phyloP scores from a whole-genome alignment of 208 protist genomes.

The Sergeia podlipaevii region DNA sequence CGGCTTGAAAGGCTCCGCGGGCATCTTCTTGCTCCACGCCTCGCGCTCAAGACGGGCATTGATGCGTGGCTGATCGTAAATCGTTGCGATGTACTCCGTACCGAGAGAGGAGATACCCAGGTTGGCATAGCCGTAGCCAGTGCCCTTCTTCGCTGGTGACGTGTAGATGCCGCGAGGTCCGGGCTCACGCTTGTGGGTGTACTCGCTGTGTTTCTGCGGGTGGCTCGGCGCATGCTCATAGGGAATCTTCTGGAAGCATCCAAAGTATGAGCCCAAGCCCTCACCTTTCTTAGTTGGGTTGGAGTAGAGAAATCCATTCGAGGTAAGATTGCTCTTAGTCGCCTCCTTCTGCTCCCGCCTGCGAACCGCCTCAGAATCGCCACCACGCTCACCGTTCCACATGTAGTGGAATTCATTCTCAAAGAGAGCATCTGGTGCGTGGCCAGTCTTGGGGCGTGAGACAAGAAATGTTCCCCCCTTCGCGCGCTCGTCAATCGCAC shows the following conservation, averaged over 20 bases:
- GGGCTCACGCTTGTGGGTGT: conserved; percentile 20
- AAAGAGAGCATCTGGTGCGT: conserved; percentile 77
- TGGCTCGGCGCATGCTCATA: conserved; percentile 55
- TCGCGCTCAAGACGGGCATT: conserved; percentile 51
- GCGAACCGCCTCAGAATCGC: conserved; percentile 49
- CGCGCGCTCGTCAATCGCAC: conserved; percentile 50
- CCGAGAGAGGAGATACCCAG: conserved; percentile 50
- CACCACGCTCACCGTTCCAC: conserved; percentile 82
- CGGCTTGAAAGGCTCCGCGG: conserved; percentile 60
- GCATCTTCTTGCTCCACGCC: conserved; percentile 55
- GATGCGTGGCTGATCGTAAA: conserved; percentile 74
- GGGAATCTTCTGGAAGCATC: conserved; percentile 57
- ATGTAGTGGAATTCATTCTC: conserved; percentile 79
- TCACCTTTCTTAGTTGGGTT: conserved; percentile 33
- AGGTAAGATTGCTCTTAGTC: conserved; percentile 65
- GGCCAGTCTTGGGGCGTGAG: conserved; percentile 68
- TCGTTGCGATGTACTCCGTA: conserved; percentile 77
- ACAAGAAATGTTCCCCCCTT: conserved; percentile 70
- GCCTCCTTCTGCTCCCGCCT: conserved; percentile 46
- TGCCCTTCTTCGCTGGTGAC: conserved; percentile 58
- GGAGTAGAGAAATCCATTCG: conserved; percentile 74
- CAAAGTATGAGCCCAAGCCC: conserved; percentile 86
- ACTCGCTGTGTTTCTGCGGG: conserved; percentile 29
- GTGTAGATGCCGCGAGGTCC: conserved; percentile 76
- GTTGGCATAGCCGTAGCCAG: conserved; percentile 62